Base-by-base conservation (phyloP, 2,329 filamentous ascomycete genomes). In the Ophiostoma sp. region DNA sequence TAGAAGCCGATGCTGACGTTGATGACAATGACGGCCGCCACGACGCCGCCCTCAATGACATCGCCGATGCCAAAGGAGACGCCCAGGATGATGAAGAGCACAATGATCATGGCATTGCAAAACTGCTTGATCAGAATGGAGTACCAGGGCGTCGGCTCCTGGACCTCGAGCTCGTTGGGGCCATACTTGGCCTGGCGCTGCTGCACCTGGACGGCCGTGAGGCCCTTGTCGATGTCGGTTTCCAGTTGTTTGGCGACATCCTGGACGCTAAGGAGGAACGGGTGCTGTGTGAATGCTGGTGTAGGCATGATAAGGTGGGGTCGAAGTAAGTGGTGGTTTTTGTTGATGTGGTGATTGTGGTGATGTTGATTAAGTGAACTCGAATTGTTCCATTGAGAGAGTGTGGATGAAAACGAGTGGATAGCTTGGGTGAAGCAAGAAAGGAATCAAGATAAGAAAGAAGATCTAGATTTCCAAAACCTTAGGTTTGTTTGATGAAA, bases 51-150 rank as follows among this genome's bases (percentile, higher is more conserved):
- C 74, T 82, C 81, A 48, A 82, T 75, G 33, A 77, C 79, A 42
- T 82, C 91, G 61, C 85, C 82, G 75, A 92, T 90, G 75, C 86
- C 89, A 80, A 91, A 92, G 75, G 88, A 90, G 55, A 91, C 85
- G 63, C 88, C 90, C 90, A 94, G 93, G 78, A 92, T 92, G 78
- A 95, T 91, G 71, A 93, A 85, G 70, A 95, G 87, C 68, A 94
- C 71, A 11, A 73, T 50, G 28, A 92, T 92, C 92, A 94, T 93
- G 73, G 92, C 92, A 84, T 94, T 94, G 79, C 90, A 88, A 28
- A 93, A 81, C 80, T 94, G 92, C 77, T 91, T 90, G 73, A 92
- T 83, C 64, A 94, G 83, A 57, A 94, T 93, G 77, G 91, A 94
- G 78, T 90, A 85, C 91, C 90, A 86, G 79, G 87, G 88, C 66